A percentile compares a stretch with the other conserved stretches of the same genome.
These are phyloP conservation scores for Sutorius eximius DNA, from an alignment of 1,284 basidiomycete species.

Conservation along the genomic window DNA sequence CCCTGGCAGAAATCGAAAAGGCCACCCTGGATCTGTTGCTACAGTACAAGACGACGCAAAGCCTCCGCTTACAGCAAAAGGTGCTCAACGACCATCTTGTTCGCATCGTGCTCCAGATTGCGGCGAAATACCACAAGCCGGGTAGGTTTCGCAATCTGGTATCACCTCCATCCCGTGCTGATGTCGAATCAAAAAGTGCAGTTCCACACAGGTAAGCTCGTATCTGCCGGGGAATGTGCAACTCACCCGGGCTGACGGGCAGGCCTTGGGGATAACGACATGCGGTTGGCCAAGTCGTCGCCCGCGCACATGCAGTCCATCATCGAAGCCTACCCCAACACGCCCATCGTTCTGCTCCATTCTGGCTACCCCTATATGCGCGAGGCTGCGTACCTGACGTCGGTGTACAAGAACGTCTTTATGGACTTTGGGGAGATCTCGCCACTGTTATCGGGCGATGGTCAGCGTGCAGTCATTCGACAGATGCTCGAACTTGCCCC, in stretches of 20 bases:
- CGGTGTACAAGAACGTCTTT: slow-evolving; percentile 70
- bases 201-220: slow-evolving; percentile 62
- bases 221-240: not conserved
- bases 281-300: slow-evolving; percentile 55
- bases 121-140: slow-evolving; percentile 54
- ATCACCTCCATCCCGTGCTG: not conserved
- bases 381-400: slow-evolving; percentile 71
- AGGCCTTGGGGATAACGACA: slow-evolving; percentile 70
- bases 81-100: slow-evolving; percentile 66
- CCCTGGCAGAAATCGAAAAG: slow-evolving; percentile 28
- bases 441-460: slow-evolving; percentile 60
- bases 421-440: slow-evolving; percentile 82
- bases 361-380: slow-evolving; percentile 71
- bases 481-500: slow-evolving; percentile 70
- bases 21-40: slow-evolving; percentile 35
- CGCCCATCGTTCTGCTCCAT: slow-evolving; percentile 67
- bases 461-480: slow-evolving; percentile 56
- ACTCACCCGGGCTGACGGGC: slow-evolving; percentile 4
- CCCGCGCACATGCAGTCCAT: slow-evolving; percentile 67
- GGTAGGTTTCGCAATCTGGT: slow-evolving; percentile 42
- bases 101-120: slow-evolving; percentile 50
- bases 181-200: slow-evolving; percentile 50
- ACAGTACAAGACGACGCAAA: slow-evolving; percentile 34
- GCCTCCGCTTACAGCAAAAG: slow-evolving; percentile 59
- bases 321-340: slow-evolving; percentile 60